Evolutionary conservation across 2,329 filamentous ascomycete species (phyloP), one percentile per base, ranked within the genome.

Genomic region (Paracoccidioides lutzii): DNA sequence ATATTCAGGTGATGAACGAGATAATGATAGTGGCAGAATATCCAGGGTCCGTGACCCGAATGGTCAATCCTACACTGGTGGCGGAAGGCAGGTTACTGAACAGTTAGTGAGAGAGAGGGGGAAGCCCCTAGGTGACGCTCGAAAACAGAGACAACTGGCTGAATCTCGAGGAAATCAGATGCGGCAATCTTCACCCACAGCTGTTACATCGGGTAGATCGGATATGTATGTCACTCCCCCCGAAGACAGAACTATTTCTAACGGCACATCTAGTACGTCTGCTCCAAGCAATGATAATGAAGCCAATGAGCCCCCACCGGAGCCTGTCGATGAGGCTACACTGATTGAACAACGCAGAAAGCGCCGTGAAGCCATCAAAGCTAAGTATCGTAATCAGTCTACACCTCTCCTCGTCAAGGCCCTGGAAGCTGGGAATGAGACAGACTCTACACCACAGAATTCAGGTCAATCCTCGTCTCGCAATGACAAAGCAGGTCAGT

Each of bases 261-360:
- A 61, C 32, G 15, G 10, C 38, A n/a, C 52, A 28, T 32, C 5
- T 50, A 66, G 65, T 56, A 58, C 59, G 41, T 61, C 61, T 57
- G 53, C 54, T 41, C 49, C 59, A 52, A 56, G 60, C 46, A 63
- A 60, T 33, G 55, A 43, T 43, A 57, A 44, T 43, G 63, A 67
- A 61, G 33, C 12, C 37, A 66, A 67, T 59, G 61, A 60, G 55
- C 62, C 73, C 66, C 78, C 80, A 60, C 74, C 78, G 55, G 76
- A 82, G 62, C 77, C 80, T n/a, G 68, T 89, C 62, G 86, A 94
- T 68, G 87, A 94, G 73, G 87, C 86, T 59, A 84, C 87, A 62
- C 79, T 91, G 65, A 87, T 95, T 64, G 87, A 94, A 69, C 84
- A 89, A 64, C 86, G 90, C 55, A 85, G 90, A 33, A 89, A 86